Percentiles rank a stretch among this genome's conserved stretches.
These are phyloP conservation scores for Mercurialis annua DNA, from an alignment of 345 rosid species.

Conservation along the genomic window DNA sequence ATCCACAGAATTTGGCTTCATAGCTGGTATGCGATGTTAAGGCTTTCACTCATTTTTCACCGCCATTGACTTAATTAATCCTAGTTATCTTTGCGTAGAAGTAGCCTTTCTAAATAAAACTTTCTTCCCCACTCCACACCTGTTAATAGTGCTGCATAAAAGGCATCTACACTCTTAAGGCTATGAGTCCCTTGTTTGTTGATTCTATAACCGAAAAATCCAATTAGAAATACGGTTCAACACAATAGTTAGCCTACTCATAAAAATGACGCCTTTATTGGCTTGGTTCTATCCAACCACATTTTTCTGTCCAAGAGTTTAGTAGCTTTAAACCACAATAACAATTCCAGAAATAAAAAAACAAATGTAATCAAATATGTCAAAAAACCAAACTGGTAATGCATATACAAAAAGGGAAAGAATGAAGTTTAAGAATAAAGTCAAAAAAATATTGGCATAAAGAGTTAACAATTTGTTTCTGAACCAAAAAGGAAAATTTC, in stretches of 20 bases:
- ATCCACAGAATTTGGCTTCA: background rate
- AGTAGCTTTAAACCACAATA: background rate
- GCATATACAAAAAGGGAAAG: background rate
- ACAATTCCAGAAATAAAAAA: background rate
- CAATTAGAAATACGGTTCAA: background rate
- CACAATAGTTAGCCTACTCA: background rate
- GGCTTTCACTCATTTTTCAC: background rate
- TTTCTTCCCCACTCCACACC: background rate
- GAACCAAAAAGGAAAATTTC: background rate
- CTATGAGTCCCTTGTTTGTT: background rate
- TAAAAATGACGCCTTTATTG: background rate
- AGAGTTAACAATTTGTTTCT: background rate
- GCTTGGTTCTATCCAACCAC: background rate
- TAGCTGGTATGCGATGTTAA: background rate
- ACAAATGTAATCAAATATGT: background rate
- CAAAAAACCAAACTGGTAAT: background rate
- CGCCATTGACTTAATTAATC: background rate
- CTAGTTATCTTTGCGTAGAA: background rate
- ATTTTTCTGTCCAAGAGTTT: background rate
- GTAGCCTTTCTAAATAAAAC: background rate
- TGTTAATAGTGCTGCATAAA: conserved; percentile 2
- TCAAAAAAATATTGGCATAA: background rate
- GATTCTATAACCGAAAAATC: background rate
- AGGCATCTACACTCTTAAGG: background rate
- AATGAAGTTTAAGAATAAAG: background rate